Evolutionary conservation across 805 yeast species (phyloP).

Genomic region (Candida corydali): DNA sequence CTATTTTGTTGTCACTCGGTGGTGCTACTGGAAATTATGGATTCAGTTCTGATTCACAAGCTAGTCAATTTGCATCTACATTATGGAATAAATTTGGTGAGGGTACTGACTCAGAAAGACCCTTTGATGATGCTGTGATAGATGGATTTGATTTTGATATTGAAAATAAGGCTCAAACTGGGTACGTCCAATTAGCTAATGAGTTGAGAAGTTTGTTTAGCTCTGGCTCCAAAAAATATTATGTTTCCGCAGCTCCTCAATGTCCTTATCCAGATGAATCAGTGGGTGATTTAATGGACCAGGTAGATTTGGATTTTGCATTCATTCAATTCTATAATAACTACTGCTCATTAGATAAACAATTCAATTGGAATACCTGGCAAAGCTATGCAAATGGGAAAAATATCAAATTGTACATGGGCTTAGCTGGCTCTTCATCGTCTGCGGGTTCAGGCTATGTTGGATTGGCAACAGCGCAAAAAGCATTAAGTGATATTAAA

Average conservation of each 20-base stretch:
- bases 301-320: constrained; percentile 71
- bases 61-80: constrained; percentile 44
- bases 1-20: constrained; percentile 68
- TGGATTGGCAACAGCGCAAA: constrained; percentile 15
- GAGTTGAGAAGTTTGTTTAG: constrained; percentile 19
- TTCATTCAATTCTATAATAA: constrained; percentile 90
- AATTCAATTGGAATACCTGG: constrained; percentile 74
- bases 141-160: constrained; percentile 35
- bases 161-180: constrained; percentile 21
- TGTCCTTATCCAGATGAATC: constrained; percentile 79
- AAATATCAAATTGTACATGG: constrained; percentile 66
- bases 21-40: constrained; percentile 41
- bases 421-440: constrained; percentile 59
- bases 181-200: constrained; percentile 25
- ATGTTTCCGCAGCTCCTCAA: constrained; percentile 88
- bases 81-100: constrained; percentile 35
- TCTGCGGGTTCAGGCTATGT: constrained; percentile 56
- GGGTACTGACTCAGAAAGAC: constrained; percentile 16
- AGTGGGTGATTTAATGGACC: constrained; percentile 29
- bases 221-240: constrained; percentile 46
- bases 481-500: constrained; percentile 13
- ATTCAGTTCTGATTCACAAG: constrained; percentile 48
- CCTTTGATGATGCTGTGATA: constrained; percentile 25
- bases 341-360: constrained; percentile 52
- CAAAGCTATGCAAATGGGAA: constrained; percentile 59